These are phyloP conservation scores for Bruguiera gymnorhiza DNA, from an alignment of 345 rosid species.

Conservation along the genomic window DNA sequence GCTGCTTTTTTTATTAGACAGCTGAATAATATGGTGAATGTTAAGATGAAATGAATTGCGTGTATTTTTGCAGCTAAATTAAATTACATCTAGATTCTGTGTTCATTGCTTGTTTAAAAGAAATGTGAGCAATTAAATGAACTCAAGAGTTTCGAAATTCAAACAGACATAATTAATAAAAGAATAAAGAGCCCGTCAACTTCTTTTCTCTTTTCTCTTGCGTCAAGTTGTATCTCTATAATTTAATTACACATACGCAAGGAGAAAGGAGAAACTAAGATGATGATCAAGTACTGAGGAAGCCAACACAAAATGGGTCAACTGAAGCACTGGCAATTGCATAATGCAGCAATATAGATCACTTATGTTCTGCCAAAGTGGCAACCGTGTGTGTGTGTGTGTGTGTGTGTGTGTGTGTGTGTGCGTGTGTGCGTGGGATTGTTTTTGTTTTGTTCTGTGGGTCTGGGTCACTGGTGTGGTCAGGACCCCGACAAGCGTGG, in stretches of 20 bases:
- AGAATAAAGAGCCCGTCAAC: too few species aligned
- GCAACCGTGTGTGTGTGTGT: constrained; percentile 1
- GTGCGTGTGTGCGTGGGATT: neutral
- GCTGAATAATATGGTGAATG: neutral
- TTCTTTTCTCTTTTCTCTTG: too few species aligned
- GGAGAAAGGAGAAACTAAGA: neutral
- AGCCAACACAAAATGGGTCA: neutral
- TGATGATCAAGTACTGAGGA: neutral
- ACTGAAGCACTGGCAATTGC: neutral
- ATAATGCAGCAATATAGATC: neutral
- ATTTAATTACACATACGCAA: neutral
- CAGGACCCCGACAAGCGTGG: constrained; percentile 42
- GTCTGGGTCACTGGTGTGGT: constrained; percentile 2
- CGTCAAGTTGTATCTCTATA: too few species aligned
- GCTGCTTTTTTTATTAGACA: constrained; percentile 3
- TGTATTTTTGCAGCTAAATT: too few species aligned
- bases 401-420: neutral
- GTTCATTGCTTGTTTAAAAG: too few species aligned
- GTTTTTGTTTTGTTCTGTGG: too few species aligned
- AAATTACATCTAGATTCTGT: too few species aligned
- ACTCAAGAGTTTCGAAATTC: too few species aligned
- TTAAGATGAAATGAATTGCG: too few species aligned
- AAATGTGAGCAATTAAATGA: too few species aligned
- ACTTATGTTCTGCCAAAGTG: neutral
- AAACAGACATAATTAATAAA: too few species aligned